These are phyloP conservation scores for Citrullus mucosospermus DNA, from an alignment of 306 rosid species.

Conservation along the genomic window DNA sequence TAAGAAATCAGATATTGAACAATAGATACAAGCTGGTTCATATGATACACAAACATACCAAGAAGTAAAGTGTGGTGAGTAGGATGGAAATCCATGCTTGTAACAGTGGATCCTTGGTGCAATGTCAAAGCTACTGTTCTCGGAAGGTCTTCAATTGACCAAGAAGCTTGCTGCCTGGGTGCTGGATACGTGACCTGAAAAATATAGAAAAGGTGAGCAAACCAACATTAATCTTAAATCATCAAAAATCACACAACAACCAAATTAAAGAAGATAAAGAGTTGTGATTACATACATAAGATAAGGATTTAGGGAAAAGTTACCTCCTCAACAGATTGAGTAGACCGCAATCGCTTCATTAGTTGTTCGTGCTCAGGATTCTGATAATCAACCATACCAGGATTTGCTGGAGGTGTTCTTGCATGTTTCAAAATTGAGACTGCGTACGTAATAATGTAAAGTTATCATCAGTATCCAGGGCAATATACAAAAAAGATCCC, in stretches of 20 bases:
- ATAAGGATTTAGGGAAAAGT: conserved; percentile 6
- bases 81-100: conserved; percentile 98
- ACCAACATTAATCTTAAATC: conserved; percentile 12
- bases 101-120: conserved; percentile 69
- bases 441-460: conserved; percentile 20
- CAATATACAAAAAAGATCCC: background rate
- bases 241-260: background rate
- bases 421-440: conserved; percentile 66
- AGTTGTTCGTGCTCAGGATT: conserved; percentile 63
- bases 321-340: conserved; percentile 71
- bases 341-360: conserved; percentile 53
- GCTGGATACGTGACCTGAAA: conserved; percentile 56
- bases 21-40: background rate
- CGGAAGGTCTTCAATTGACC: conserved; percentile 70
- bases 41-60: conserved; percentile 30
- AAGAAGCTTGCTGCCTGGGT: conserved; percentile 50
- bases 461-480: background rate
- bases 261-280: background rate
- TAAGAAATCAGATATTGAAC: background rate
- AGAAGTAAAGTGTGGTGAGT: conserved; percentile 58
- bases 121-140: conserved; percentile 53
- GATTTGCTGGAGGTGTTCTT: conserved; percentile 53
- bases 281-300: background rate
- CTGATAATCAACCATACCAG: conserved; percentile 61
- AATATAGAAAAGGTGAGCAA: conserved; percentile 10